Evolutionary conservation across 768 basidiomycete genomes (phyloP).

Genomic region (Podaxis sp.): DNA sequence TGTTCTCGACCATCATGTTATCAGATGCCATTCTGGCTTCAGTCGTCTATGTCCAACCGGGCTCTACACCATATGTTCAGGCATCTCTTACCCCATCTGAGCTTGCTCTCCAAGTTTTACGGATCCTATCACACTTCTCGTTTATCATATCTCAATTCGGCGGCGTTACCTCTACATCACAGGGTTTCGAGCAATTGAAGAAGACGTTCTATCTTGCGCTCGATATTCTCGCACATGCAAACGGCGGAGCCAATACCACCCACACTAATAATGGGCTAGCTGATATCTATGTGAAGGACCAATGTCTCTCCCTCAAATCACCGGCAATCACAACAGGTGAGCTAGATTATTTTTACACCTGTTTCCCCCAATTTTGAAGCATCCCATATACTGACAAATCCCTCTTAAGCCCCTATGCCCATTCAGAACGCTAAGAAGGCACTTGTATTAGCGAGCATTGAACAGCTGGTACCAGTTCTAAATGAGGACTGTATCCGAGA

Average conservation of each 20-base stretch:
- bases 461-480: constrained; percentile 72
- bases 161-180: constrained; percentile 56
- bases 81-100: constrained; percentile 35
- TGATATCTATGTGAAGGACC: constrained; percentile 29
- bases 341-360: not conserved
- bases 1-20: constrained; percentile 76
- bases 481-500: constrained; percentile 51
- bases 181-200: constrained; percentile 71
- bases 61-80: constrained; percentile 19
- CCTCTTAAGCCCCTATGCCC: constrained; percentile 9
- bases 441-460: constrained; percentile 71
- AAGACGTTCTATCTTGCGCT: constrained; percentile 75
- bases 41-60: constrained; percentile 51
- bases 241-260: constrained; percentile 25
- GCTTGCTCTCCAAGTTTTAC: constrained; percentile 55
- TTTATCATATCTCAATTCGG: constrained; percentile 83
- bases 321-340: constrained; percentile 24
- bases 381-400: not conserved
- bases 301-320: constrained; percentile 26
- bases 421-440: constrained; percentile 44
- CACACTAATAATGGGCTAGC: constrained; percentile 20
- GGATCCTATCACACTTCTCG: constrained; percentile 63
- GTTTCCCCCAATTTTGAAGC: not conserved
- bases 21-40: constrained; percentile 59
- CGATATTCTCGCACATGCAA: constrained; percentile 58